Evolutionary conservation across 441 rosid genomes (phyloP).

Genomic region (Populus hybrid): DNA sequence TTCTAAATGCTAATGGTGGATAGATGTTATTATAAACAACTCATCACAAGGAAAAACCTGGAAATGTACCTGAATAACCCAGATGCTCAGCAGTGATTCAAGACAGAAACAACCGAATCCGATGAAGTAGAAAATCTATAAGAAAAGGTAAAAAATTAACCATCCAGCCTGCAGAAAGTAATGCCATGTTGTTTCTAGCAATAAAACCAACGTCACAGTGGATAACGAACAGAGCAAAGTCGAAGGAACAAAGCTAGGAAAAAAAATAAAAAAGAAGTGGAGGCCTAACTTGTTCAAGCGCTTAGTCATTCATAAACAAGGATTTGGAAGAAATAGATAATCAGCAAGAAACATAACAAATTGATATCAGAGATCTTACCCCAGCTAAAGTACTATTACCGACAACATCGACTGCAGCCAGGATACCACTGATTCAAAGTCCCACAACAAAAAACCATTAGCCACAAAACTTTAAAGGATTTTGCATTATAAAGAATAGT

Average conservation of each 20-base stretch:
- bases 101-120: constrained; percentile 81
- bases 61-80: constrained; percentile 80
- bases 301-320: background rate
- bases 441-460: constrained; percentile 19
- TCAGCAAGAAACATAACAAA: background rate
- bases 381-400: no score
- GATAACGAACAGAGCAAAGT: background rate
- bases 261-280: background rate
- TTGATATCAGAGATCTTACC: constrained; percentile 1
- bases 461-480: background rate
- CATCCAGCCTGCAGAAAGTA: background rate
- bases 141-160: constrained; percentile 8
- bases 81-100: constrained; percentile 70
- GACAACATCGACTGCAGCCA: no score
- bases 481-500: background rate
- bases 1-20: background rate
- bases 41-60: background rate
- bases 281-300: background rate
- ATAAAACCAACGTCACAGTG: background rate
- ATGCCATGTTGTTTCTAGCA: background rate
- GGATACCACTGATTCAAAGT: constrained; percentile 8
- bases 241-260: background rate
- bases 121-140: constrained; percentile 81
- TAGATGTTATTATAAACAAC: background rate
- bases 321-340: background rate